phyloP scores from a whole-genome alignment of 2,329 filamentous ascomycete genomes.

The Triangularia verruculosa region DNA sequence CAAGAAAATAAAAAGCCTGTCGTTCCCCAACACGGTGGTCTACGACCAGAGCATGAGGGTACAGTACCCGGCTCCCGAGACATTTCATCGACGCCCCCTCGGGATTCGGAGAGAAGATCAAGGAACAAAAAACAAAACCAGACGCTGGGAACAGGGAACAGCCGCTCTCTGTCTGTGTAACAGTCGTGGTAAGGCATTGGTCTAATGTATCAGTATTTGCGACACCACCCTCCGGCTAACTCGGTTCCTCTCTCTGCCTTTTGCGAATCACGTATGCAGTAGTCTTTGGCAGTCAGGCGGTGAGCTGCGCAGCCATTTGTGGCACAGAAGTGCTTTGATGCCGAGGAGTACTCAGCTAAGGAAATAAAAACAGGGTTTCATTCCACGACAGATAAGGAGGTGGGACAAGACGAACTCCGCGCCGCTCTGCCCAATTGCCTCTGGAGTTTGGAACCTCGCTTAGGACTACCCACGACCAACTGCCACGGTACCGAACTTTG shows the following conservation, averaged over 20 bases:
- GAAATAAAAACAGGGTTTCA: background rate
- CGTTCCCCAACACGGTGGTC: background rate
- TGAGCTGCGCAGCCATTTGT: background rate
- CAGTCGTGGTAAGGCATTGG: background rate
- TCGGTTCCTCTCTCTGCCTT: background rate
- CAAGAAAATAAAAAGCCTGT: background rate
- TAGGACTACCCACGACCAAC: background rate
- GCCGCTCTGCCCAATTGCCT: background rate
- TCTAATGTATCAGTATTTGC: background rate
- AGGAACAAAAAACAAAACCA: background rate
- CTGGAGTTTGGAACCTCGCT: background rate
- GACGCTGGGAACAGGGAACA: background rate
- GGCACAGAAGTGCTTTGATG: background rate
- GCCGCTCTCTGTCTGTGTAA: background rate
- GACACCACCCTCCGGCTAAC: background rate
- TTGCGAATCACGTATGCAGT: background rate
- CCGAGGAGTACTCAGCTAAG: background rate
- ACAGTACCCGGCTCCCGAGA: background rate
- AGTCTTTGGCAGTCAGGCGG: background rate
- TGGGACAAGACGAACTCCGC: background rate
- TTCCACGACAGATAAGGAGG: background rate
- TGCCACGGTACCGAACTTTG: background rate
- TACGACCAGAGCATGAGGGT: background rate
- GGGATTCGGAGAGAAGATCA: background rate
- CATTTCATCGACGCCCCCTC: background rate